Evolutionary conservation across 1,139 yeast genomes (phyloP), one percentile per base, ranked within the genome.

Genomic region (Arxiozyma bovina): DNA sequence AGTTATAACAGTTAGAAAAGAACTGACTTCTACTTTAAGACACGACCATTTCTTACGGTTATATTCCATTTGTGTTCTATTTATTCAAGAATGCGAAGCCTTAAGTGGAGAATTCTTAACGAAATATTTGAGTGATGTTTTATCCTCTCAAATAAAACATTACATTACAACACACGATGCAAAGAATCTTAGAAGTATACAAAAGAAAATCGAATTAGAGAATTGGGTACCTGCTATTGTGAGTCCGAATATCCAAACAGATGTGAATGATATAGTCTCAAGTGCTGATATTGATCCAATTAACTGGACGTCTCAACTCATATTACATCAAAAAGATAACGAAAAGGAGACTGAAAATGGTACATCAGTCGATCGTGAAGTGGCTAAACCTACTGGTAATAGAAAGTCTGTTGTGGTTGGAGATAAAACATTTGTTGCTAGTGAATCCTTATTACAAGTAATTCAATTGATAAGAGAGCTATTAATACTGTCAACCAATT

Each of bases 51-150:
- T 90, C 68, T 68, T 87, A 54, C 74, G 82, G 55, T 77, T 89
- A 51, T 88, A 84, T 68, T 76, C 86, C 3, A 73, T 87, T 22
- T 81, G 84, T 51, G 79, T 84, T 1, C 76, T 85, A 25, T 91
- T 90, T 65, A 74, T 90, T 43, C 81, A 81, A 52, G 96, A 89
- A 66, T 88, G 96, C 68, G 99, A 93, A 68, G 76, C 83, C 17
- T 81, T 91, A 8, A 83, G 89, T 49, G 97, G 96, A 0, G 83
- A 83, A 34, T 78, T 81, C 47, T 77, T 80, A 18, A 77, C 81
- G 1, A 81, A 80, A 53, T 78, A 80, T 18, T 73, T 91, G 49
- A 80, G 85, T 54, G 88, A 83, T 54, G 80, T 85, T 68, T 71
- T 88, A 22, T 79, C 78, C n/a, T 77, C 78, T 50, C 96, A 88